phyloP scores from a whole-genome alignment of 768 basidiomycete species.

The Saitozyma podzolica region DNA sequence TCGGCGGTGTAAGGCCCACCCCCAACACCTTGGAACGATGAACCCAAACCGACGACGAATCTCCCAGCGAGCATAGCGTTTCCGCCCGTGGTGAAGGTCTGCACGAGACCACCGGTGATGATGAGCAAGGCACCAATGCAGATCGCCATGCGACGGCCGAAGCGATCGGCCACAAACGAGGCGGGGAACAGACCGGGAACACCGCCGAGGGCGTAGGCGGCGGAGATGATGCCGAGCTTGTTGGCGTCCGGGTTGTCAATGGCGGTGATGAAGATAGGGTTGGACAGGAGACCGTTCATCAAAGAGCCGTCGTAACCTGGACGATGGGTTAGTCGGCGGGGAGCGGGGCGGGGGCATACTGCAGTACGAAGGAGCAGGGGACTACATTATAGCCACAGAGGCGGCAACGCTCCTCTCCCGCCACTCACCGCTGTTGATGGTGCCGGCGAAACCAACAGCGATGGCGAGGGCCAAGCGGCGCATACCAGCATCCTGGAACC shows the following conservation, averaged over 20 bases:
- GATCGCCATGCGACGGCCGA: conserved; percentile 60
- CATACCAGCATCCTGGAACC: no score
- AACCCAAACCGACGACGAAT: neutral
- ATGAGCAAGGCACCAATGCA: conserved; percentile 52
- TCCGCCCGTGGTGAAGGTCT: conserved; percentile 29
- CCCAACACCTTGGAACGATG: no score
- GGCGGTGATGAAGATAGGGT: conserved; percentile 13
- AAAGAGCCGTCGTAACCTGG: conserved; percentile 11
- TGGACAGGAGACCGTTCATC: conserved; percentile 22
- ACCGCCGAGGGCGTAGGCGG: conserved; percentile 19
- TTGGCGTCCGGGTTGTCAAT: conserved; percentile 11
- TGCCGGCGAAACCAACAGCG: no score
- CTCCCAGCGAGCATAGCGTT: conserved; percentile 12
- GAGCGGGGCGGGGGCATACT: no score
- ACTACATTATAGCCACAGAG: no score
- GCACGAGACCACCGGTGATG: conserved; percentile 19
- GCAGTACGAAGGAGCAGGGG: no score
- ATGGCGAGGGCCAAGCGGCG: no score
- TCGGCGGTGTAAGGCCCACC: no score
- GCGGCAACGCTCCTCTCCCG: no score
- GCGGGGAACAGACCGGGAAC: conserved; percentile 19
- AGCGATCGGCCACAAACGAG: conserved; percentile 58
- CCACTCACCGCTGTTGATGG: no score
- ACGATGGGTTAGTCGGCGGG: no score
- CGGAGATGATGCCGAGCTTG: conserved; percentile 17